Conservation (phyloP, 176 grass and related monocot species). For the Lolium multiflorum region DNA sequence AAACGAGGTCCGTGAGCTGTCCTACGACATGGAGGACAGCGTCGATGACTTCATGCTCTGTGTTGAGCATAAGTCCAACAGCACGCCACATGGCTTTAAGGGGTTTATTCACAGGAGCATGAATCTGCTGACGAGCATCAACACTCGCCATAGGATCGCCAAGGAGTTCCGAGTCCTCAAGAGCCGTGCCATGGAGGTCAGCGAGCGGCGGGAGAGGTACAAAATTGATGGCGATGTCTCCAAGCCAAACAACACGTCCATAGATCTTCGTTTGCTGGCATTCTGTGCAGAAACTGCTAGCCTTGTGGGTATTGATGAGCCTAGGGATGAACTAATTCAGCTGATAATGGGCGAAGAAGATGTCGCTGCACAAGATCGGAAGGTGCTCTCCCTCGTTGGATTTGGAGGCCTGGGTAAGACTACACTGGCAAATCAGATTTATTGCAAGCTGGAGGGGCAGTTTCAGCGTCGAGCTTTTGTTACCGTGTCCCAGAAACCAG, state of each 20-base stretch:
- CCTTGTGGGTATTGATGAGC: neutral
- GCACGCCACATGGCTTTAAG: neutral
- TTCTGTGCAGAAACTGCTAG: neutral
- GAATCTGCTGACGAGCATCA: neutral
- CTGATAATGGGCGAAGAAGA: neutral
- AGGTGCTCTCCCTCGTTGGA: neutral
- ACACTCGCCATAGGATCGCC: neutral
- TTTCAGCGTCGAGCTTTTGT: neutral
- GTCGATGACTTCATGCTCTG: neutral
- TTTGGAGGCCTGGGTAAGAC: conserved; percentile 22
- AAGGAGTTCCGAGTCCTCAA: neutral
- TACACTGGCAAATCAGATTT: neutral
- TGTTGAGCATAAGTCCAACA: neutral
- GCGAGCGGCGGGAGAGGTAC: neutral
- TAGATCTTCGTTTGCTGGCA: neutral
- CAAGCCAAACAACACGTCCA: neutral
- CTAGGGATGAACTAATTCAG: neutral
- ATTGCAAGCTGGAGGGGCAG: neutral
- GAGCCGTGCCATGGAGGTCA: conserved; percentile 9
- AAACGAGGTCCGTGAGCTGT: neutral
- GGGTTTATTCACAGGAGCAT: neutral
- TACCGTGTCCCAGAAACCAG: neutral
- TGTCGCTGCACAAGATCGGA: neutral
- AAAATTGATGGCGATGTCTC: neutral
- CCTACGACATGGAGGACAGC: neutral